phyloP scores from a whole-genome alignment of 1,284 basidiomycete genomes.

The Tilletiaria anomala region DNA sequence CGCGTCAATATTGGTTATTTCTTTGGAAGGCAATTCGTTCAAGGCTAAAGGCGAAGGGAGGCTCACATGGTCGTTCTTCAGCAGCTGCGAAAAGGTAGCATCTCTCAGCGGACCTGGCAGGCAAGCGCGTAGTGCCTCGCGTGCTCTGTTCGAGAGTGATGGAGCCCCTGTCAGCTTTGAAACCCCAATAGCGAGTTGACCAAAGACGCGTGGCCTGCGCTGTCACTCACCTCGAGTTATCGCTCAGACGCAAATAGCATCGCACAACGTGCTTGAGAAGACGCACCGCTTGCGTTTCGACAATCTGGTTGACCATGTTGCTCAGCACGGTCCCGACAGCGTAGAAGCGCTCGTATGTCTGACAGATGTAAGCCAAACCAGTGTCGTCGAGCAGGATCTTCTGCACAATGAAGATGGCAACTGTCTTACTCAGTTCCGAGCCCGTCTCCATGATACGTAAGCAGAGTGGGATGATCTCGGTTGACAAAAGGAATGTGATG shows the following conservation, averaged over 20 bases:
- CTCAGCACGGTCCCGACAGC: conserved; percentile 94
- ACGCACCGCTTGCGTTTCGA: conserved; percentile 86
- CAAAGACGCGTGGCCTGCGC: too few species aligned
- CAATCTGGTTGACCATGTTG: conserved; percentile 78
- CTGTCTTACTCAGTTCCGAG: conserved; percentile 96
- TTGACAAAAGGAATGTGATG: conserved; percentile 96
- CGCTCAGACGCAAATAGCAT: conserved; percentile 88
- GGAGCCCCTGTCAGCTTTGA: too few species aligned
- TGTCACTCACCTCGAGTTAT: conserved; percentile 78
- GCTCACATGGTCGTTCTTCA: conserved; percentile 47
- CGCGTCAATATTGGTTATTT: background rate
- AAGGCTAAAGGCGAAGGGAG: conserved; percentile 59
- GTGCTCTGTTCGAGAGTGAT: too few species aligned
- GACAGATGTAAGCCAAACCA: conserved; percentile 94
- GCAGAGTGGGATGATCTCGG: conserved; percentile 98
- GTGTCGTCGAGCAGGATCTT: conserved; percentile 98
- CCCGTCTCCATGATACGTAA: conserved; percentile 99
- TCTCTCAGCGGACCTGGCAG: conserved; percentile 92
- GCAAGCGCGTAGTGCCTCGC: conserved; percentile 88
- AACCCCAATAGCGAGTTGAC: too few species aligned
- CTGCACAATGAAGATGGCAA: conserved; percentile 99
- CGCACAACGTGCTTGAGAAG: conserved; percentile 95
- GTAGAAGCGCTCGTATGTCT: conserved; percentile 98
- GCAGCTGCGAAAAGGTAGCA: conserved; percentile 74
- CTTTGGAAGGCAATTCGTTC: too few species aligned